A percentile compares a stretch with the other conserved stretches of the same genome.
These are phyloP conservation scores for Amorphotheca resinae DNA, from an alignment of 495 filamentous ascomycete genomes.

Conservation along the genomic window DNA sequence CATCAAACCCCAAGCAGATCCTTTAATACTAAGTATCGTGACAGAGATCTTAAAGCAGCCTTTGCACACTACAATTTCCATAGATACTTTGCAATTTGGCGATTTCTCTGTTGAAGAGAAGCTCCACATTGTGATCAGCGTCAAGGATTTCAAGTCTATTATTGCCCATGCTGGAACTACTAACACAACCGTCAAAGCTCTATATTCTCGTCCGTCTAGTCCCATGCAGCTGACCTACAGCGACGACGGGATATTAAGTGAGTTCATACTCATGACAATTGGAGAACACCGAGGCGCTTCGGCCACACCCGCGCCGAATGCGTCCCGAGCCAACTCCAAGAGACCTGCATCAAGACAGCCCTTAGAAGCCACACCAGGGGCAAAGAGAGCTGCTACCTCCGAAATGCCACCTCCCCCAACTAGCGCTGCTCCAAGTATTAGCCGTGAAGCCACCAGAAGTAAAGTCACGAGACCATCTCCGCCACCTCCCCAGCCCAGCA, in stretches of 20 bases:
- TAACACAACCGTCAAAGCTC: conserved; percentile 56
- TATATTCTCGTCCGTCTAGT: conserved; percentile 65
- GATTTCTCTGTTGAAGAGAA: conserved; percentile 62
- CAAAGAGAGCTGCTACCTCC: conserved; percentile 9
- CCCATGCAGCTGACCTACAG: conserved; percentile 77
- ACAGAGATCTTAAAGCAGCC: conserved; percentile 85
- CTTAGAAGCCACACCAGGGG: conserved; percentile 15
- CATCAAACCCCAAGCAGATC: neutral
- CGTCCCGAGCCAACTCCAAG: conserved; percentile 9
- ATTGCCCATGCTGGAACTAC: conserved; percentile 72
- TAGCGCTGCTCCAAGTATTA: conserved; percentile 5
- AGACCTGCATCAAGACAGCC: conserved; percentile 17
- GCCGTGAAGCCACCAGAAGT: conserved; percentile 1
- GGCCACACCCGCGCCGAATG: conserved; percentile 27
- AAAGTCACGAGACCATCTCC: conserved; percentile 26
- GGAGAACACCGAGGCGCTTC: conserved; percentile 46
- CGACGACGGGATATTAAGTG: conserved; percentile 59
- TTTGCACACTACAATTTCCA: conserved; percentile 79
- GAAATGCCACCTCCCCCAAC: conserved; percentile 18
- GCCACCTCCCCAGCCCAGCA: conserved; percentile 45
- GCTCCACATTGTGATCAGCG: conserved; percentile 75
- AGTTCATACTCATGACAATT: conserved; percentile 91
- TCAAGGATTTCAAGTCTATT: conserved; percentile 92
- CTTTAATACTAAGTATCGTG: neutral
- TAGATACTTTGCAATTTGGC: conserved; percentile 80